Evolutionary conservation across 1,139 yeast species (phyloP).

Genomic region (Diutina neorugosa): DNA sequence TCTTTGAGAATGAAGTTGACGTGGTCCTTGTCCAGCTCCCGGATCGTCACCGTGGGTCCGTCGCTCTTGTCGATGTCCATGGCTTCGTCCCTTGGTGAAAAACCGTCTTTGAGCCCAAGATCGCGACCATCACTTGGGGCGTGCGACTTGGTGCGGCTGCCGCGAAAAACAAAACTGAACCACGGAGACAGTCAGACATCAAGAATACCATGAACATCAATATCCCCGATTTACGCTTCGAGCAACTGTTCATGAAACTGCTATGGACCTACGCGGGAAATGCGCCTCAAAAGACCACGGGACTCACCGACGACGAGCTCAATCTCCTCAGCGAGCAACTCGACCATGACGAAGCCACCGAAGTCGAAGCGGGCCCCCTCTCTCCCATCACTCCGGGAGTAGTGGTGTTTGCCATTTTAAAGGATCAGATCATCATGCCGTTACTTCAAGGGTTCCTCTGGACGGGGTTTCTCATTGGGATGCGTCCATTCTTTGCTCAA

Average conservation of each 20-base stretch:
- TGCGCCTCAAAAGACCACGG: slow-evolving; percentile 5
- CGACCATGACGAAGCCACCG: slow-evolving; percentile 5
- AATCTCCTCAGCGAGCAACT: slow-evolving; percentile 9
- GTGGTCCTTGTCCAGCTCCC: slow-evolving; percentile 73
- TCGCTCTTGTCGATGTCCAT: slow-evolving; percentile 28
- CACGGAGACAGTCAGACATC: too few species aligned
- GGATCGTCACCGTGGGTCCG: slow-evolving; percentile 75
- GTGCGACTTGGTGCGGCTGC: neutral
- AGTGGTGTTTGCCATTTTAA: slow-evolving; percentile 42
- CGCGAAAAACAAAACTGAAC: neutral
- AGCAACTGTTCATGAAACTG: slow-evolving; percentile 43
- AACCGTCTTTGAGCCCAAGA: neutral
- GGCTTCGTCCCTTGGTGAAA: neutral
- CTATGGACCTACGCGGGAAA: slow-evolving; percentile 24
- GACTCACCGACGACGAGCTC: slow-evolving; percentile 16
- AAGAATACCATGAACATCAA: slow-evolving; percentile 6
- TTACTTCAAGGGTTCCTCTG: slow-evolving; percentile 35
- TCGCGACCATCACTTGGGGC: neutral
- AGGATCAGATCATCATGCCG: slow-evolving; percentile 63
- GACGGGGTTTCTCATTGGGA: slow-evolving; percentile 22
- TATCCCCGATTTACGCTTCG: slow-evolving; percentile 60
- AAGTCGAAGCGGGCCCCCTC: slow-evolving; percentile 14
- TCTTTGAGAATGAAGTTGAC: slow-evolving; percentile 84
- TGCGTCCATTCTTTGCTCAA: slow-evolving; percentile 17
- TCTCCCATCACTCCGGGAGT: slow-evolving; percentile 33